These are phyloP conservation scores for Wickerhamomyces sp. DNA, from an alignment of 1,139 yeast genomes.

Conservation along the genomic window DNA sequence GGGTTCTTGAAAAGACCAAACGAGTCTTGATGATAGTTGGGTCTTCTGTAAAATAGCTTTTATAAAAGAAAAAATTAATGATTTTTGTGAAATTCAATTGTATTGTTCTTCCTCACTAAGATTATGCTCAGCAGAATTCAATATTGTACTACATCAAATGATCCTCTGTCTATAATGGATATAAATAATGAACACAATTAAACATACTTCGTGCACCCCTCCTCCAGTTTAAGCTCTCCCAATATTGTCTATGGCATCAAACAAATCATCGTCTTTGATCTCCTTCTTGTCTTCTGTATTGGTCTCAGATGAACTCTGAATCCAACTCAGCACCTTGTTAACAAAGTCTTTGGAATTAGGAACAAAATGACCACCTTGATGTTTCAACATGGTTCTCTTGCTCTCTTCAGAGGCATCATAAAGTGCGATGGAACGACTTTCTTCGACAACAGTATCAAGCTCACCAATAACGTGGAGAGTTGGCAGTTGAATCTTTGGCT, in stretches of 20 bases:
- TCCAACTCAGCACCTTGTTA: conserved; percentile 55
- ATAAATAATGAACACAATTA: too few species aligned
- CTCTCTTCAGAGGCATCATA: conserved; percentile 46
- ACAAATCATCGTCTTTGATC: conserved; percentile 26
- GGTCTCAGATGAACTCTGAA: conserved; percentile 23
- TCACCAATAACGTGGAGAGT: conserved; percentile 81
- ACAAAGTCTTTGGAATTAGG: conserved; percentile 65
- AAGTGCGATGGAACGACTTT: conserved; percentile 55
- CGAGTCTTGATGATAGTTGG: conserved; percentile 1
- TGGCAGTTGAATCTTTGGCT: conserved; percentile 44
- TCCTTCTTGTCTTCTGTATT: conserved; percentile 8
- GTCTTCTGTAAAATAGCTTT: background rate
- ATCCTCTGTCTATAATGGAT: too few species aligned
- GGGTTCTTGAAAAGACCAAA: background rate
- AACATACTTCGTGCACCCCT: too few species aligned
- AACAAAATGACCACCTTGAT: conserved; percentile 85
- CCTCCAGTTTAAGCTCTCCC: too few species aligned
- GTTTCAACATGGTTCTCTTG: conserved; percentile 48
- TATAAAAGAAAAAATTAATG: too few species aligned
- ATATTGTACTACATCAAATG: too few species aligned
- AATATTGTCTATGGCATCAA: conserved; percentile 38
- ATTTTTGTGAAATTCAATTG: too few species aligned
- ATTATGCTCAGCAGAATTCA: too few species aligned
- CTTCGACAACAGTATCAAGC: conserved; percentile 84
- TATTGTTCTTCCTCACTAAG: too few species aligned